These are phyloP conservation scores for Candida odintsovae DNA, from an alignment of 805 yeast genomes.

Conservation along the genomic window DNA sequence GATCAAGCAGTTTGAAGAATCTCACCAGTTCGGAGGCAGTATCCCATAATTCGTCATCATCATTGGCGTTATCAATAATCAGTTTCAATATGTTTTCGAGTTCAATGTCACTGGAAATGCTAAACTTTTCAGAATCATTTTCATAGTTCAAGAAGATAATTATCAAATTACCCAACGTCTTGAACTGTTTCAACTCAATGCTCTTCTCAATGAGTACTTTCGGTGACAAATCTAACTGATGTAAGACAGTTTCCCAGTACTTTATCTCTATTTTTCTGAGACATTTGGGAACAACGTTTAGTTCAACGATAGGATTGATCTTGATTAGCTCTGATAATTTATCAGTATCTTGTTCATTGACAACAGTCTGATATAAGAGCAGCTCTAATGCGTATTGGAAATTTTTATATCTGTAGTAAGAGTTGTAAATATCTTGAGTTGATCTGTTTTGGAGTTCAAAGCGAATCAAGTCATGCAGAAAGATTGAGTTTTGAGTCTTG, in stretches of 20 bases:
- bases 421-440: slow-evolving; percentile 11
- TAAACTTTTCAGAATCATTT: background rate
- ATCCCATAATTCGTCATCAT: slow-evolving; percentile 24
- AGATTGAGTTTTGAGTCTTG: slow-evolving; percentile 32
- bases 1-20: slow-evolving; percentile 25
- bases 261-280: slow-evolving; percentile 45
- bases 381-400: slow-evolving; percentile 43
- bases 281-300: slow-evolving; percentile 39
- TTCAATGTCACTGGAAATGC: background rate
- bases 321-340: slow-evolving; percentile 18
- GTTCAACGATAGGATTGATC: slow-evolving; percentile 16
- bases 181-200: slow-evolving; percentile 35
- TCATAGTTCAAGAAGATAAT: slow-evolving; percentile 40
- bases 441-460: slow-evolving; percentile 29
- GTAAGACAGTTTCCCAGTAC: slow-evolving; percentile 35
- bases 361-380: slow-evolving; percentile 32
- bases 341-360: slow-evolving; percentile 14
- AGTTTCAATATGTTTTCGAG: background rate
- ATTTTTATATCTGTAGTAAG: slow-evolving; percentile 27
- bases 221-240: slow-evolving; percentile 34
- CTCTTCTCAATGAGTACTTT: slow-evolving; percentile 35
- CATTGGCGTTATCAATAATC: slow-evolving; percentile 7
- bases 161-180: slow-evolving; percentile 40
- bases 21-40: slow-evolving; percentile 25
- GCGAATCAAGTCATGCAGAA: slow-evolving; percentile 40